phyloP scores from a whole-genome alignment of 2,329 filamentous ascomycete genomes.

The Colletotrichum navitas region DNA sequence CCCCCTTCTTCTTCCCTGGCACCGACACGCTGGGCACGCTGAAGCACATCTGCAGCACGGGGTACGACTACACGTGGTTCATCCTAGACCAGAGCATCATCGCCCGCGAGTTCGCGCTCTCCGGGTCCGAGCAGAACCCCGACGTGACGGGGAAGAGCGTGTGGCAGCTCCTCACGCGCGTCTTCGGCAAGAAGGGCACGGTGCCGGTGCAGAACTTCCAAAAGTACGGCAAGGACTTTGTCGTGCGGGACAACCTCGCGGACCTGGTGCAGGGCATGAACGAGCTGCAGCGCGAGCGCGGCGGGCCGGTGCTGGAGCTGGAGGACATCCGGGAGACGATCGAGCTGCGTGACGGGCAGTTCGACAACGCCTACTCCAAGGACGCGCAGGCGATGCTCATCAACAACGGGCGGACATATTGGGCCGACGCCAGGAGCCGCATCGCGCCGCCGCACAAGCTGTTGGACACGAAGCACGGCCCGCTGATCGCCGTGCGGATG shows the following conservation, averaged over 20 bases:
- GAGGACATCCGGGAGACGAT: slow-evolving; percentile 60
- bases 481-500: slow-evolving; percentile 71
- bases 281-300: slow-evolving; percentile 60
- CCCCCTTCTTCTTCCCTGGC: slow-evolving; percentile 68
- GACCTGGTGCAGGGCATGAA: slow-evolving; percentile 72
- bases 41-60: slow-evolving; percentile 70
- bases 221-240: slow-evolving; percentile 70
- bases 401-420: slow-evolving; percentile 67
- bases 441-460: slow-evolving; percentile 67
- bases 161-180: slow-evolving; percentile 63
- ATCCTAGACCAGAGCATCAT: slow-evolving; percentile 70
- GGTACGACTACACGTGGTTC: slow-evolving; percentile 75
- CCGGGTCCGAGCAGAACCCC: slow-evolving; percentile 73
- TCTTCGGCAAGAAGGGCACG: slow-evolving; percentile 66
- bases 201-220: slow-evolving; percentile 69
- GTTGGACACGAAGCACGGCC: slow-evolving; percentile 66
- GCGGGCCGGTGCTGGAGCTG: slow-evolving; percentile 62
- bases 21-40: slow-evolving; percentile 69
- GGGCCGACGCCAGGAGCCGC: slow-evolving; percentile 64
- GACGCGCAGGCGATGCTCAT: slow-evolving; percentile 74
- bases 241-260: slow-evolving; percentile 67
- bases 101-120: slow-evolving; percentile 71
- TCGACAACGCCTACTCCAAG: slow-evolving; percentile 69
- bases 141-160: slow-evolving; percentile 70
- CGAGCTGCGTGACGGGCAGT: slow-evolving; percentile 66